Percentiles rank a stretch among this genome's conserved stretches.
phyloP scores from a whole-genome alignment of 2,329 filamentous ascomycete species.

The Elsinoe ampelina region DNA sequence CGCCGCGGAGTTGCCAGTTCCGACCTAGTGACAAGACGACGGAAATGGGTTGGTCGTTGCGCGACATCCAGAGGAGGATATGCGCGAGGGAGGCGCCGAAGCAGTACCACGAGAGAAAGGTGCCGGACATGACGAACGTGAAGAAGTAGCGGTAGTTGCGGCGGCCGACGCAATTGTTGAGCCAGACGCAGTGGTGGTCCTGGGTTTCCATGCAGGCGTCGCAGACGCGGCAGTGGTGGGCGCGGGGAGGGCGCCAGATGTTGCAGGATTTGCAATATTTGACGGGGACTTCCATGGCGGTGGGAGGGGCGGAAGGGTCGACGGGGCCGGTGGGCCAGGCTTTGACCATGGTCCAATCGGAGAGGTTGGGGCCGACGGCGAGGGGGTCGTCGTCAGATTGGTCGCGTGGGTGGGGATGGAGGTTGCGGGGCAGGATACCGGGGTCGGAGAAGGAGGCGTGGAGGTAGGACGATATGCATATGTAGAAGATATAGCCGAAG shows the following conservation, averaged over 20 bases:
- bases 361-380: constrained; percentile 71
- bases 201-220: constrained; percentile 97
- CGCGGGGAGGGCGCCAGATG: constrained; percentile 91
- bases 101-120: constrained; percentile 66
- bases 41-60: constrained; percentile 47
- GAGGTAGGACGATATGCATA: constrained; percentile 87
- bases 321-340: constrained; percentile 54
- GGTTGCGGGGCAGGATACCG: constrained; percentile 82
- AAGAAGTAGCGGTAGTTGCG: constrained; percentile 99
- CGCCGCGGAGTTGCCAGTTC: constrained; percentile 23
- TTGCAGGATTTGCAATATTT: constrained; percentile 98
- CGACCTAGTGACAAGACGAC: constrained; percentile 15
- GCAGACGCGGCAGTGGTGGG: constrained; percentile 92
- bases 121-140: constrained; percentile 73
- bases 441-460: constrained; percentile 90
- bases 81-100: constrained; percentile 72
- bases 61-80: constrained; percentile 60
- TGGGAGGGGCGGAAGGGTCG: constrained; percentile 25
- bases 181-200: constrained; percentile 97
- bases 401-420: constrained; percentile 75
- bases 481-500: constrained; percentile 83
- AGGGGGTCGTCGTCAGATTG: constrained; percentile 73
- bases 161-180: constrained; percentile 95
- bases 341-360: constrained; percentile 80
- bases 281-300: constrained; percentile 94